Percentiles rank a stretch among this genome's conserved stretches.
These are phyloP conservation scores for Claviceps humidiphila DNA, from an alignment of 2,329 filamentous ascomycete genomes.

Conservation along the genomic window DNA sequence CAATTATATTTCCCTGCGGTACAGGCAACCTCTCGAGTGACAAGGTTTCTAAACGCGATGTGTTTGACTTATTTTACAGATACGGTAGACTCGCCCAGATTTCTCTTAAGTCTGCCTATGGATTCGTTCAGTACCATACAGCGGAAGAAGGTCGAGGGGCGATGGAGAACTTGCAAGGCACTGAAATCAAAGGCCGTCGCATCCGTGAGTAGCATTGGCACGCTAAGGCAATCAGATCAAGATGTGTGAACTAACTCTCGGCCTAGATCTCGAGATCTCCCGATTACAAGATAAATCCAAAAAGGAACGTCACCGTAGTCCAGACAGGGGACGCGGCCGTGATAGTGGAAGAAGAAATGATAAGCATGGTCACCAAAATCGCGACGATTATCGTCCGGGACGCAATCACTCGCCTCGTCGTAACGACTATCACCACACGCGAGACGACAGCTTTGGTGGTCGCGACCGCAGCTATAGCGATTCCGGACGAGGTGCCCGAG, in stretches of 20 bases:
- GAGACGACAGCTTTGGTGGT: slow-evolving; percentile 45
- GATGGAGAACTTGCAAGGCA: slow-evolving; percentile 65
- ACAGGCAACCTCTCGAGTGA: slow-evolving; percentile 84
- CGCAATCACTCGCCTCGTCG: slow-evolving; percentile 46
- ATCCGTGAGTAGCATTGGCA: slow-evolving; percentile 56
- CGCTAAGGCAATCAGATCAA: no score
- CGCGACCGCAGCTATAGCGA: slow-evolving; percentile 32
- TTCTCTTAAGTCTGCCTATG: slow-evolving; percentile 91
- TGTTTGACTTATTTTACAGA: slow-evolving; percentile 79
- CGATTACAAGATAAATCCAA: slow-evolving; percentile 68
- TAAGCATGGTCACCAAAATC: slow-evolving; percentile 33
- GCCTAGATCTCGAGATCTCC: slow-evolving; percentile 72
- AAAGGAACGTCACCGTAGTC: slow-evolving; percentile 47
- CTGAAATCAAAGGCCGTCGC: slow-evolving; percentile 73
- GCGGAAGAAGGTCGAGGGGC: slow-evolving; percentile 60
- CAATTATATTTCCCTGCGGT: slow-evolving; percentile 10
- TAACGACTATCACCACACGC: slow-evolving; percentile 40
- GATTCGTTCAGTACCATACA: slow-evolving; percentile 88
- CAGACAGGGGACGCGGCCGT: slow-evolving; percentile 40
- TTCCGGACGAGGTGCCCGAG: slow-evolving; percentile 31
- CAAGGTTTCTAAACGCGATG: slow-evolving; percentile 82
- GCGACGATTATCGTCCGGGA: slow-evolving; percentile 53
- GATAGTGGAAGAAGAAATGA: slow-evolving; percentile 30
- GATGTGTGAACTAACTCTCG: neutral
- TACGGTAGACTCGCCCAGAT: slow-evolving; percentile 87